Conservation (phyloP, 1,284 basidiomycete genomes). For the Boletus subluridellus region DNA sequence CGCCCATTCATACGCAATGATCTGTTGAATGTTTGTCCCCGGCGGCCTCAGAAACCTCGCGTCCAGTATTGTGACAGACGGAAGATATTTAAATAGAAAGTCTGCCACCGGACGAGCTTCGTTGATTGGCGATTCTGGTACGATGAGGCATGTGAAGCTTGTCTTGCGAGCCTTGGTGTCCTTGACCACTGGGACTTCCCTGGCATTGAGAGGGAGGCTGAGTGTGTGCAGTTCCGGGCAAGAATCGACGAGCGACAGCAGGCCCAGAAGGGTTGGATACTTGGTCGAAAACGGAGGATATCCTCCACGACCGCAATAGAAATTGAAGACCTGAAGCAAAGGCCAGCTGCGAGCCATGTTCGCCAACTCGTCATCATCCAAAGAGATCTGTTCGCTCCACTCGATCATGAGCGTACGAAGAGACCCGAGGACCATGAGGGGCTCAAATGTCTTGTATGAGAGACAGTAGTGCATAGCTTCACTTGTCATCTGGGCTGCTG, state of each 20-base stretch:
- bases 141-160: background rate
- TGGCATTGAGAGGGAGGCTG: constrained; percentile 15
- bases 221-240: constrained; percentile 5
- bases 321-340: background rate
- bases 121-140: constrained; percentile 16
- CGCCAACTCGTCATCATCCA: constrained; percentile 12
- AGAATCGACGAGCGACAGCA: constrained; percentile 11
- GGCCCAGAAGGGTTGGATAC: constrained; percentile 9
- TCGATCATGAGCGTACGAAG: constrained; percentile 8
- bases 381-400: constrained; percentile 13
- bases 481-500: constrained; percentile 2
- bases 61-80: constrained; percentile 4
- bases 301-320: constrained; percentile 11
- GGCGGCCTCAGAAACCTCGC: constrained; percentile 1
- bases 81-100: constrained; percentile 15
- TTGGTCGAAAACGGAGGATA: constrained; percentile 12
- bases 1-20: background rate
- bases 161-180: constrained; percentile 1
- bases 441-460: constrained; percentile 6
- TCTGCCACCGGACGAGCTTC: constrained; percentile 12
- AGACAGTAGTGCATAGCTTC: constrained; percentile 8
- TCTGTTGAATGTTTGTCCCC: background rate
- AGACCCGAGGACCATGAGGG: constrained; percentile 2
- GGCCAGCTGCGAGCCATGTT: constrained; percentile 15
- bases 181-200: constrained; percentile 7